These are phyloP conservation scores for Pythium sp. DNA, from an alignment of 352 stramenopile genomes.

Conservation along the genomic window DNA sequence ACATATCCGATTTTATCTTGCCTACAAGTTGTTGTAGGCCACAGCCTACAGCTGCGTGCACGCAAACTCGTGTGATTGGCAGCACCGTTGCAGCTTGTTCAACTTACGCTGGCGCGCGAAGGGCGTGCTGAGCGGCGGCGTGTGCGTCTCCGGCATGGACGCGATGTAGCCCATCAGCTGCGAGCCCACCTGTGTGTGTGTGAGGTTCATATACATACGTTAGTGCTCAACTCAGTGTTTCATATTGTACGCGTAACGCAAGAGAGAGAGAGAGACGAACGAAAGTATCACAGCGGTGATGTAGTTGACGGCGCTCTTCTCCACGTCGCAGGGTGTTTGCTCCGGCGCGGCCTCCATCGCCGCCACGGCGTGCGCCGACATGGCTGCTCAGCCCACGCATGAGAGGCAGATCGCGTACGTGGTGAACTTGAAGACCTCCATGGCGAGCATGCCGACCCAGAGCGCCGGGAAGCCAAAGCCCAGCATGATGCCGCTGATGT, in stretches of 20 bases:
- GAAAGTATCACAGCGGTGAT: constrained; percentile 37
- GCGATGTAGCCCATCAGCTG: constrained; percentile 53
- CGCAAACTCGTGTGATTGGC: constrained; percentile 18
- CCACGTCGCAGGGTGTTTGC: constrained; percentile 31
- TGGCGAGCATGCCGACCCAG: constrained; percentile 57
- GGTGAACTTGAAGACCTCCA: constrained; percentile 64
- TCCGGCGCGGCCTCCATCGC: constrained; percentile 43
- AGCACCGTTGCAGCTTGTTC: constrained; percentile 24
- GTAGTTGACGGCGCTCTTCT: constrained; percentile 59
- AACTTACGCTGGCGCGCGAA: constrained; percentile 33
- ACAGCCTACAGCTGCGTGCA: constrained; percentile 3
- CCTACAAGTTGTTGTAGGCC: neutral
- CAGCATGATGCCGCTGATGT: constrained; percentile 47
- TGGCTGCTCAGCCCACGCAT: constrained; percentile 44
- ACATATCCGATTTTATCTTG: constrained; percentile 24
- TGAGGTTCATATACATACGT: neutral
- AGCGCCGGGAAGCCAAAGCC: constrained; percentile 60
- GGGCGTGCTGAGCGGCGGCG: constrained; percentile 40
- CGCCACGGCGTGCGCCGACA: constrained; percentile 41
- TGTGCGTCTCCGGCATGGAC: constrained; percentile 37
- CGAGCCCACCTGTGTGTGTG: constrained; percentile 30
- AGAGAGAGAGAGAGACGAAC: too few species aligned
- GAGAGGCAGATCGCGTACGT: constrained; percentile 44
- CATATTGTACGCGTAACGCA: neutral
- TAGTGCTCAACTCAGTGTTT: neutral